phyloP scores from a whole-genome alignment of 192 early-diverging fungal genomes.

The Cetraspora pellucida region DNA sequence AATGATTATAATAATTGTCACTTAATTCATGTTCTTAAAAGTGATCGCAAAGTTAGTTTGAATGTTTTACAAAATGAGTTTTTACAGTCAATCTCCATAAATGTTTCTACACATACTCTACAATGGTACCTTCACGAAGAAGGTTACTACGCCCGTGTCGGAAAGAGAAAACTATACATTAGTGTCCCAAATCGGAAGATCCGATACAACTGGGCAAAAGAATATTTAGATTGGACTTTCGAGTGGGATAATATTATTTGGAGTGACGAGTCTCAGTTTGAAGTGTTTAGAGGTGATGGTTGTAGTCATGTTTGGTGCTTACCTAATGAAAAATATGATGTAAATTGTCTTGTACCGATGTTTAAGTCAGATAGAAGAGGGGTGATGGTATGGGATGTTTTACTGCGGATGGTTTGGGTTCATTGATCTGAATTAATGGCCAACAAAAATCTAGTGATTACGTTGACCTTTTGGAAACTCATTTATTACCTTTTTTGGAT shows the following conservation, averaged over 20 bases:
- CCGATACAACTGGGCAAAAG: neutral
- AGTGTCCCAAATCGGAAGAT: neutral
- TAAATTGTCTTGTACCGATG: too few species aligned
- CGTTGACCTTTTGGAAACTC: neutral
- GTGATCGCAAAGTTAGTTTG: too few species aligned
- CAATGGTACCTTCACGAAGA: slow-evolving; percentile 6
- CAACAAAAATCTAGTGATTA: slow-evolving; percentile 8
- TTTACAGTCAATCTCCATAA: neutral
- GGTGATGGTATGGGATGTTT: slow-evolving; percentile 17
- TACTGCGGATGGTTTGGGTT: neutral
- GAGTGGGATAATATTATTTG: slow-evolving; percentile 24
- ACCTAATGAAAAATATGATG: too few species aligned
- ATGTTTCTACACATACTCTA: too few species aligned
- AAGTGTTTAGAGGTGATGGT: slow-evolving; percentile 4
- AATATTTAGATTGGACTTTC: neutral
- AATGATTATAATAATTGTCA: too few species aligned
- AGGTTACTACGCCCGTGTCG: neutral
- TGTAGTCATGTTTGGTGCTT: neutral
- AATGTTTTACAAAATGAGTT: neutral
- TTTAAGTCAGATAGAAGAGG: slow-evolving; percentile 8
- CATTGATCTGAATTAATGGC: neutral
- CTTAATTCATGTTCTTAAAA: too few species aligned
- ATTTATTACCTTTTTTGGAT: slow-evolving; percentile 8
- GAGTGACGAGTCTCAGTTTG: slow-evolving; percentile 27
- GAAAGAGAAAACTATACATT: neutral